phyloP scores from a whole-genome alignment of 208 protist genomes.

The Leishmania tropica region DNA sequence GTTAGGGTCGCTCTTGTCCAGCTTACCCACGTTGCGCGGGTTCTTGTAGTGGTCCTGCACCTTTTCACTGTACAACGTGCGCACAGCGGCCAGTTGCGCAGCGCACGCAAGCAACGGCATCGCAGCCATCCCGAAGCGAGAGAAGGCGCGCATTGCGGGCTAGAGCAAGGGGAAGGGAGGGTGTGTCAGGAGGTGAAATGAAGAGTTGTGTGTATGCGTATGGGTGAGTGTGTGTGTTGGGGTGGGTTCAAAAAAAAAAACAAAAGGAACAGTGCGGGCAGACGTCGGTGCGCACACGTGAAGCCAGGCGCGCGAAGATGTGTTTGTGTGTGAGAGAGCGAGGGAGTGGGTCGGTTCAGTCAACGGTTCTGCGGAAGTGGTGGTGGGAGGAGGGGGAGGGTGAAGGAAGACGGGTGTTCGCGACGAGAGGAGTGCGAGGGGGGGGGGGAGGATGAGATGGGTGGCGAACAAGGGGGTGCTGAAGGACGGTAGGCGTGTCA shows the following conservation, averaged over 20 bases:
- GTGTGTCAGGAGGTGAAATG: neutral
- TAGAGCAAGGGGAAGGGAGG: neutral
- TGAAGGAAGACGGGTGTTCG: neutral
- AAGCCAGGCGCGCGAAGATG: neutral
- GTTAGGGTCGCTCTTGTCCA: constrained; percentile 94
- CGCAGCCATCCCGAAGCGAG: neutral
- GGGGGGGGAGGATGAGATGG: neutral
- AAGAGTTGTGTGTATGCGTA: neutral
- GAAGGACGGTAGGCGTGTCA: neutral
- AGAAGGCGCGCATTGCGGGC: neutral
- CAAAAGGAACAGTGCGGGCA: too few relatives aligned
- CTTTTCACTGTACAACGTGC: constrained; percentile 94
- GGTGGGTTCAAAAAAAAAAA: neutral
- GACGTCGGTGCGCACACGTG: neutral
- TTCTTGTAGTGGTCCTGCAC: constrained; percentile 99
- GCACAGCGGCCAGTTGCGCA: constrained; percentile 27
- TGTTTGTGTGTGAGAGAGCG: neutral
- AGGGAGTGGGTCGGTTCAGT: neutral
- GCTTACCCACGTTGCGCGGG: constrained; percentile 97
- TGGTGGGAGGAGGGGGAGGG: neutral
- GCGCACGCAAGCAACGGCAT: neutral
- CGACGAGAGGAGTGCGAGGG: neutral
- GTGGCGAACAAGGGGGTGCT: neutral
- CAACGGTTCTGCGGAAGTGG: neutral
- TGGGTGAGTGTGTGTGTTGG: neutral